phyloP scores from a whole-genome alignment of 371 early-diverging fungal species.

The Lichtheimia hyalospora region DNA sequence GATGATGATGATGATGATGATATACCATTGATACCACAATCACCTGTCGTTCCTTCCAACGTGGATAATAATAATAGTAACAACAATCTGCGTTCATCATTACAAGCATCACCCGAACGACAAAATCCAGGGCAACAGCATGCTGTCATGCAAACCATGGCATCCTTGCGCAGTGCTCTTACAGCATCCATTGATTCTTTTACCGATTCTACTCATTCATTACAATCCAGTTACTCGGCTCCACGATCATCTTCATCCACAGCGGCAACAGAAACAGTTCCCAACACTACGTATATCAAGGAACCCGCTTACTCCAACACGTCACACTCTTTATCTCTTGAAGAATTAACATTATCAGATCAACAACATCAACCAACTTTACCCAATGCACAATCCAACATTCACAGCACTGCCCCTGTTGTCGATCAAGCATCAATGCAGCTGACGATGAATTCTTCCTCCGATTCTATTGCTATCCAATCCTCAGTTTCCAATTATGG shows the following conservation, averaged over 20 bases:
- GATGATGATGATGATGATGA: slow-evolving; percentile 4
- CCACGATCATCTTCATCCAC: slow-evolving; percentile 6
- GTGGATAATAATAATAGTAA: background rate
- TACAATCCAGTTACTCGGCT: background rate
- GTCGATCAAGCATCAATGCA: too few relatives aligned
- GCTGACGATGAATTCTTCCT: too few relatives aligned
- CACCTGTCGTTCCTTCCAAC: background rate
- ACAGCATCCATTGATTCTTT: slow-evolving; percentile 8
- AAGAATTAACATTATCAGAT: too few relatives aligned
- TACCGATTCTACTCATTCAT: slow-evolving; percentile 5
- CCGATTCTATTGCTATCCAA: too few relatives aligned
- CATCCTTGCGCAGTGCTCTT: background rate
- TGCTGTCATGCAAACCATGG: background rate
- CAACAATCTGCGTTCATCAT: background rate
- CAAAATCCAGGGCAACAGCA: background rate
- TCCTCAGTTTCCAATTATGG: too few relatives aligned
- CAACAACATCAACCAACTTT: too few relatives aligned
- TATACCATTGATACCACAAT: background rate
- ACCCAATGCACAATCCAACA: too few relatives aligned
- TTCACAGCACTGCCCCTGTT: too few relatives aligned
- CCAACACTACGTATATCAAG: background rate
- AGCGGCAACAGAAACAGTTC: background rate
- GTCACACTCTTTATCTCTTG: too few relatives aligned
- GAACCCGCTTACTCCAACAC: background rate
- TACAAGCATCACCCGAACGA: background rate